Conservation (phyloP, 352 stramenopile species). For the Pythium monospermum region DNA sequence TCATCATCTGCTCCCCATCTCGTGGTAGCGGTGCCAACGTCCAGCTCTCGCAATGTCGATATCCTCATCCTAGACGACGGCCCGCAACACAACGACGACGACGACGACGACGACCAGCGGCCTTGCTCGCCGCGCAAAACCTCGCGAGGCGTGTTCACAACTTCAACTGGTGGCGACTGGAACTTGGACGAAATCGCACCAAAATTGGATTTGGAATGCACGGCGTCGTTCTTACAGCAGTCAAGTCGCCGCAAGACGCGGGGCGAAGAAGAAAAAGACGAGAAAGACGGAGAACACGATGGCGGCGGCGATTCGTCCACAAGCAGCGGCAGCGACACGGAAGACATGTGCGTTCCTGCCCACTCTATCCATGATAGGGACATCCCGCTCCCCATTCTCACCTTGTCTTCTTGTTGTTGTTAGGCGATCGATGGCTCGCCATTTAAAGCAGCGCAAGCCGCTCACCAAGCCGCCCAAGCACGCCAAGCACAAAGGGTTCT, state of each 20-base stretch:
- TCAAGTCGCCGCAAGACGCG: slow-evolving; percentile 10
- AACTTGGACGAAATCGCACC: slow-evolving; percentile 56
- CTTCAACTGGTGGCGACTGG: slow-evolving; percentile 35
- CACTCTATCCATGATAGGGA: not conserved
- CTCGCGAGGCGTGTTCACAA: slow-evolving; percentile 39
- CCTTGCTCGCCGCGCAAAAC: slow-evolving; percentile 54
- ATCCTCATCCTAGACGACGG: slow-evolving; percentile 54
- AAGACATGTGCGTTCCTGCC: slow-evolving; percentile 44
- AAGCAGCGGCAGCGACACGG: slow-evolving; percentile 40
- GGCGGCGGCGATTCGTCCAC: too few relatives aligned
- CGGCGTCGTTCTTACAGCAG: slow-evolving; percentile 23
- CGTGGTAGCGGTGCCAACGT: slow-evolving; percentile 8
- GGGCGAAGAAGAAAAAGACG: slow-evolving; percentile 8
- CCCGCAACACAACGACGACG: slow-evolving; percentile 20
- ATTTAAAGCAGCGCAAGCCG: slow-evolving; percentile 21
- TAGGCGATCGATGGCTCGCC: slow-evolving; percentile 9
- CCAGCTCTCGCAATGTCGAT: slow-evolving; percentile 30
- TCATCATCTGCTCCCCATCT: not conserved
- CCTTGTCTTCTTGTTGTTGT: slow-evolving; percentile 1
- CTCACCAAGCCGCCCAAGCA: slow-evolving; percentile 17
- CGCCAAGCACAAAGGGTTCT: slow-evolving; percentile 32
- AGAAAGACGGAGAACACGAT: too few relatives aligned
- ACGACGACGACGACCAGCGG: slow-evolving; percentile 27
- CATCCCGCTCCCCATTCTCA: too few relatives aligned
- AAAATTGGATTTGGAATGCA: slow-evolving; percentile 41